Evolutionary conservation across 805 yeast genomes (phyloP).

Genomic region (Torulaspora microellipsoides): DNA sequence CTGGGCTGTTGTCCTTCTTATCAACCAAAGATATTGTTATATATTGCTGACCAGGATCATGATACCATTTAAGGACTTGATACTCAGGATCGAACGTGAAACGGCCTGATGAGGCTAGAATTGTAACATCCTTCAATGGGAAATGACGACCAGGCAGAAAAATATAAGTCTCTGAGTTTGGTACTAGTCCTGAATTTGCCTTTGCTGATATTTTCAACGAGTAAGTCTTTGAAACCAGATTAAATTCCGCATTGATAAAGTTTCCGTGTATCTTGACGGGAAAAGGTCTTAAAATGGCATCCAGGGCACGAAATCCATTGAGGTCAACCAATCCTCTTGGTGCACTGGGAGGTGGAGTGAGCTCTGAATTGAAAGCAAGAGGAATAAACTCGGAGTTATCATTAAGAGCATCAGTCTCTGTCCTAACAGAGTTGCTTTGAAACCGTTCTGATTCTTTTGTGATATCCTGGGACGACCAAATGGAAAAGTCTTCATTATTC

Average conservation of each 20-base stretch:
- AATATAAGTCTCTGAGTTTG: conserved; percentile 42
- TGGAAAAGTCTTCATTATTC: conserved; percentile 91
- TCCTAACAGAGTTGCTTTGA: background rate
- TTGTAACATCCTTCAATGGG: conserved; percentile 43
- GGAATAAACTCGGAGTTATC: conserved; percentile 7
- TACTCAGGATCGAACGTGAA: conserved; percentile 47
- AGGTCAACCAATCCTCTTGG: conserved; percentile 13
- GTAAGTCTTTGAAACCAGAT: conserved; percentile 46
- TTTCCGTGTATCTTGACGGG: conserved; percentile 61
- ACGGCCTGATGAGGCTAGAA: conserved; percentile 52
- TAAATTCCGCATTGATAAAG: conserved; percentile 53
- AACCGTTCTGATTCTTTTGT: background rate
- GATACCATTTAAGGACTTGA: conserved; percentile 70
- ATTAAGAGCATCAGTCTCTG: background rate
- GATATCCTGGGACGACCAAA: conserved; percentile 67
- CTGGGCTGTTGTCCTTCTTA: conserved; percentile 8
- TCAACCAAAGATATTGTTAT: conserved; percentile 23
- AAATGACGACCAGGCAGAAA: conserved; percentile 73
- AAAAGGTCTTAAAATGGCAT: conserved; percentile 74
- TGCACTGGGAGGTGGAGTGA: conserved; percentile 11
- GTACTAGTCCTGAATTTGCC: conserved; percentile 12
- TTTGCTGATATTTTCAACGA: conserved; percentile 42
- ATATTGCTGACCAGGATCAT: conserved; percentile 41
- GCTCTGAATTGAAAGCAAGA: conserved; percentile 4
- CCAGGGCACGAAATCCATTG: conserved; percentile 66